These are phyloP conservation scores for Oxalis stricta DNA, from an alignment of 441 rosid genomes.

Conservation along the genomic window DNA sequence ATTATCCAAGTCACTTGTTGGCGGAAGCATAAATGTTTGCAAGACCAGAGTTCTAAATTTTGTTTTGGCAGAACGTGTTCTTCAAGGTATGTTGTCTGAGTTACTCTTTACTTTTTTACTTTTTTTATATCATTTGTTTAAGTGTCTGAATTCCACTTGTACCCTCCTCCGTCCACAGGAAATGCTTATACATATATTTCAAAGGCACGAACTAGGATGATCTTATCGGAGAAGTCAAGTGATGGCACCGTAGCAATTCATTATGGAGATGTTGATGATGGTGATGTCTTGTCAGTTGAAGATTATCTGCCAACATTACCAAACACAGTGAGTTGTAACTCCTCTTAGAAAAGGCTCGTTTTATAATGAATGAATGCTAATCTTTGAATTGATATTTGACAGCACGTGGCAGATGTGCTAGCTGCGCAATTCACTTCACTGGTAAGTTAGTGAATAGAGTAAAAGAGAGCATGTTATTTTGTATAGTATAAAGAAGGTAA, in stretches of 20 bases:
- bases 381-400: constrained; percentile 19
- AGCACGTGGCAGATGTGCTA: constrained; percentile 88
- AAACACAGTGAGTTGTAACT: constrained; percentile 75
- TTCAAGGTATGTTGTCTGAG: constrained; percentile 42
- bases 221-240: constrained; percentile 65
- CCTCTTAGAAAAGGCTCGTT: too few species aligned
- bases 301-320: constrained; percentile 70
- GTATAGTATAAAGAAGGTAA: constrained; percentile 1
- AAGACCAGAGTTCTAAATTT: constrained; percentile 61
- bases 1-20: constrained; percentile 65
- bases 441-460: constrained; percentile 36
- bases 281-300: constrained; percentile 60
- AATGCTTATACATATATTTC: constrained; percentile 28
- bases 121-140: constrained; percentile 5
- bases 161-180: constrained; percentile 26
- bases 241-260: constrained; percentile 83
- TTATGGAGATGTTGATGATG: constrained; percentile 73
- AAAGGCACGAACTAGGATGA: constrained; percentile 37
- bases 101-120: constrained; percentile 6
- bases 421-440: constrained; percentile 51
- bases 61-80: constrained; percentile 31
- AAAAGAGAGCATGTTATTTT: neutral
- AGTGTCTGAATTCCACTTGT: constrained; percentile 5
- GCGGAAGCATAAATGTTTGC: constrained; percentile 70
- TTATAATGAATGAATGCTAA: neutral